phyloP scores from a whole-genome alignment of 768 basidiomycete species.

The Russula foetens region DNA sequence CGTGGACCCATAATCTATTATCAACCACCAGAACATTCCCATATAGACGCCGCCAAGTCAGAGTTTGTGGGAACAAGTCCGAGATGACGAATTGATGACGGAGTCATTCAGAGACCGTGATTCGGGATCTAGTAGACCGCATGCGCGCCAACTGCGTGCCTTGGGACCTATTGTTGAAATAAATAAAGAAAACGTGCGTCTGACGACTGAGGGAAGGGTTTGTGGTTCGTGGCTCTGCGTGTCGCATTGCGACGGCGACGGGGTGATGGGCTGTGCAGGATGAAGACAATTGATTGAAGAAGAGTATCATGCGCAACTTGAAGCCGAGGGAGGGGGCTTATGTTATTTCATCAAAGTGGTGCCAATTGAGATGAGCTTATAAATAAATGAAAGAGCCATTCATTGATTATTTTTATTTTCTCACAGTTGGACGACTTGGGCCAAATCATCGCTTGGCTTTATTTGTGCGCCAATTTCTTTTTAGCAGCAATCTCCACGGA shows the following conservation, averaged over 20 bases:
- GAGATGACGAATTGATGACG: slow-evolving; percentile 4
- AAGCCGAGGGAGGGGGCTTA: background rate
- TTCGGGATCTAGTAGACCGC: background rate
- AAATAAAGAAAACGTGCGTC: background rate
- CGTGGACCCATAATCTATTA: background rate
- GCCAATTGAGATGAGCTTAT: background rate
- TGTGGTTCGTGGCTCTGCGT: background rate
- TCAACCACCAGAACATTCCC: background rate
- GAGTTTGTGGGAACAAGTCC: background rate
- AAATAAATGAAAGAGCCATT: background rate
- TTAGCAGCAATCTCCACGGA: slow-evolving; percentile 10
- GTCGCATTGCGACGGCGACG: no score
- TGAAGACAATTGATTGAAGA: no score
- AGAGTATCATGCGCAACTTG: background rate
- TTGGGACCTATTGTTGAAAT: background rate
- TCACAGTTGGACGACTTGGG: no score
- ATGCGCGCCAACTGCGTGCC: background rate
- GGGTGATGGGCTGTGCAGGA: background rate
- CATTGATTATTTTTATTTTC: background rate
- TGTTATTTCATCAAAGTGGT: background rate
- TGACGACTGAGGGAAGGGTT: no score
- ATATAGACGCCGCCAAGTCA: background rate
- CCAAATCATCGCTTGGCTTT: background rate
- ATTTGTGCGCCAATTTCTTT: background rate
- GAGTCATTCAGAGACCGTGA: background rate